A percentile compares a stretch with the other conserved stretches of the same genome.
Conservation (phyloP, 768 basidiomycete species). For the Dioszegia aurantiaca region DNA sequence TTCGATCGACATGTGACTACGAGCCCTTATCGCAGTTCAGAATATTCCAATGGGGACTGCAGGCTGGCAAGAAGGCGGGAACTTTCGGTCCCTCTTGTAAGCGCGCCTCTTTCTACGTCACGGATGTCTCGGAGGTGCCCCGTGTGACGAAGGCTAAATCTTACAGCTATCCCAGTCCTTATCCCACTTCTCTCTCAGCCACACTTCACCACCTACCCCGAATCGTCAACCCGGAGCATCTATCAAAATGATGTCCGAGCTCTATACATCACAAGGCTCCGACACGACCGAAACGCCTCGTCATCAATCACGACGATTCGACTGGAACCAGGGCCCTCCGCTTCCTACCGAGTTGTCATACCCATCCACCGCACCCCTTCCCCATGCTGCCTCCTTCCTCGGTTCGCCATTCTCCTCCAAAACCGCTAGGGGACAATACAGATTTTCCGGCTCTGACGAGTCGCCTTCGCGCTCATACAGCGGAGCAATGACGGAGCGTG, state of each 20-base stretch:
- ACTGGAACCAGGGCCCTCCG: constrained; percentile 4
- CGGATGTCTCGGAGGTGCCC: not conserved
- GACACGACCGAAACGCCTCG: constrained; percentile 2
- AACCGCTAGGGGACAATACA: constrained; percentile 25
- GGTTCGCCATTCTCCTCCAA: constrained; percentile 42
- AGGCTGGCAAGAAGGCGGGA: constrained; percentile 32
- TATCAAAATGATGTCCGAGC: constrained; percentile 2
- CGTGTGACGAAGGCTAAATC: not conserved
- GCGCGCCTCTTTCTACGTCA: constrained; percentile 14
- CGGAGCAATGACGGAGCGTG: constrained; percentile 12
- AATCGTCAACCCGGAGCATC: not conserved
- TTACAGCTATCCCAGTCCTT: constrained; percentile 34
- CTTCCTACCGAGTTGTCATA: constrained; percentile 18
- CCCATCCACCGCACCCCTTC: constrained; percentile 41
- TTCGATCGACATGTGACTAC: constrained; percentile 19
- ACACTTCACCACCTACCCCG: constrained; percentile 16
- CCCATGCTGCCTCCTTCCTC: constrained; percentile 36
- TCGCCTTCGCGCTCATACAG: constrained; percentile 16
- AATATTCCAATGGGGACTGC: constrained; percentile 11
- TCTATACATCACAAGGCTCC: not conserved
- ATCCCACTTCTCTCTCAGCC: constrained; percentile 41
- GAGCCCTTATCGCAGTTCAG: constrained; percentile 19
- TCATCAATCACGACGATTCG: not conserved
- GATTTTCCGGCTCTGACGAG: constrained; percentile 16
- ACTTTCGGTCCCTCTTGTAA: constrained; percentile 44